Evolutionary conservation across 2,329 filamentous ascomycete genomes (phyloP).

Genomic region (Sporothrix mexicana): DNA sequence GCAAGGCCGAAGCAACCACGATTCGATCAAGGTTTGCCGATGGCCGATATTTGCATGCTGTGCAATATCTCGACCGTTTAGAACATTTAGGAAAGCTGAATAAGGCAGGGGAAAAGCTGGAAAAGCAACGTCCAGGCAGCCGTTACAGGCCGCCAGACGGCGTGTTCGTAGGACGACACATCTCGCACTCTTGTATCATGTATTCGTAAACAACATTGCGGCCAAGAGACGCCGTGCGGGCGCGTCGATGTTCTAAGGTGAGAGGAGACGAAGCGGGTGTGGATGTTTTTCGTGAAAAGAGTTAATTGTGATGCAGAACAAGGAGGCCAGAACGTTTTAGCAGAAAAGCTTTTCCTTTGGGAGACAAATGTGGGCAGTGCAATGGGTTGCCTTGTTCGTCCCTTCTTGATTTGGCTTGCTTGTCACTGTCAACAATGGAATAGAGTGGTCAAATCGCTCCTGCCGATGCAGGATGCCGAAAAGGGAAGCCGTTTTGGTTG

Average conservation of each 20-base stretch:
- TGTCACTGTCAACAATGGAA: slow-evolving; percentile 18
- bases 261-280: not conserved
- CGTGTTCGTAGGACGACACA: not conserved
- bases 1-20: not conserved
- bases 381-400: not conserved
- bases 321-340: slow-evolving; percentile 23
- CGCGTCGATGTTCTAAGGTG: slow-evolving; percentile 2
- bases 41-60: not conserved
- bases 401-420: slow-evolving; percentile 20
- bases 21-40: slow-evolving; percentile 8
- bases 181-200: not conserved
- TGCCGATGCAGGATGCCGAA: slow-evolving; percentile 17
- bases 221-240: slow-evolving; percentile 1
- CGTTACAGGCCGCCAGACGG: too few relatives aligned
- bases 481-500: not conserved
- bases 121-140: not conserved
- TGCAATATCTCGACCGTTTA: not conserved
- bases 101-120: too few relatives aligned
- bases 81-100: not conserved
- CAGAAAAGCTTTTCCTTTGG: not conserved
- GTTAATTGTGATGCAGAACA: not conserved
- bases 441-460: slow-evolving; percentile 10
- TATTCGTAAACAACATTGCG: slow-evolving; percentile 6
- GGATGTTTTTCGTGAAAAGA: not conserved
- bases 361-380: not conserved